phyloP scores from a whole-genome alignment of 2,329 filamentous ascomycete species.

The Xylaria sp. region DNA sequence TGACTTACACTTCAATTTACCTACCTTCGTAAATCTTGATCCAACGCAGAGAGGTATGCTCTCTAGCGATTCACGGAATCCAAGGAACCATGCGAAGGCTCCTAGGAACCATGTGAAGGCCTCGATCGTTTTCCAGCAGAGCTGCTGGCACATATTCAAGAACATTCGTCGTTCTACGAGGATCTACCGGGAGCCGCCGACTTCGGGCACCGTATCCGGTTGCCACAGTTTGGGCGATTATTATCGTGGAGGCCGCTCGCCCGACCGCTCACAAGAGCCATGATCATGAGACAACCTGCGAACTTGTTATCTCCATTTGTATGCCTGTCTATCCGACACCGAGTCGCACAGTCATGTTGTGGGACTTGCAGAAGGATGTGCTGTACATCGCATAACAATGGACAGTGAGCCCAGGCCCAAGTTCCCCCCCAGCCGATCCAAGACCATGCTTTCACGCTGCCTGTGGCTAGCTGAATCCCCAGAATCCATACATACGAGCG shows the following conservation, averaged over 20 bases:
- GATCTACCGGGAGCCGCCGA: background rate
- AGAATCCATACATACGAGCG: constrained; percentile 15
- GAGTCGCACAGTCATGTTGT: constrained; percentile 5
- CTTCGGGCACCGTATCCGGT: background rate
- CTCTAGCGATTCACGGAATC: too few relatives aligned
- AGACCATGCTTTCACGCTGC: constrained; percentile 14
- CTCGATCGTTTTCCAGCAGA: too few relatives aligned
- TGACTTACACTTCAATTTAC: too few relatives aligned
- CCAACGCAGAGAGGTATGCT: too few relatives aligned
- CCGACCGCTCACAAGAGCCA: background rate
- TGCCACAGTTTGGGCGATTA: background rate
- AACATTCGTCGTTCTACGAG: too few relatives aligned
- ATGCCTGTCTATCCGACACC: constrained; percentile 3
- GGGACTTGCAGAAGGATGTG: constrained; percentile 17
- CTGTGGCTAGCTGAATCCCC: constrained; percentile 5
- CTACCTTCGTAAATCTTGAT: too few relatives aligned
- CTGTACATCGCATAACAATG: constrained; percentile 11
- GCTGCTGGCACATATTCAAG: too few relatives aligned
- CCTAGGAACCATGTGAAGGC: too few relatives aligned
- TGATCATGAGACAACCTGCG: constrained; percentile 8
- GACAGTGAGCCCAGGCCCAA: constrained; percentile 5
- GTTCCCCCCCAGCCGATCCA: constrained; percentile 5
- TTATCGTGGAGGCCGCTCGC: background rate
- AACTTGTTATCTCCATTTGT: background rate
- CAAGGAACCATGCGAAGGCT: too few relatives aligned